These are phyloP conservation scores for Butyriboletus loyo DNA, from an alignment of 768 basidiomycete genomes.

Conservation along the genomic window DNA sequence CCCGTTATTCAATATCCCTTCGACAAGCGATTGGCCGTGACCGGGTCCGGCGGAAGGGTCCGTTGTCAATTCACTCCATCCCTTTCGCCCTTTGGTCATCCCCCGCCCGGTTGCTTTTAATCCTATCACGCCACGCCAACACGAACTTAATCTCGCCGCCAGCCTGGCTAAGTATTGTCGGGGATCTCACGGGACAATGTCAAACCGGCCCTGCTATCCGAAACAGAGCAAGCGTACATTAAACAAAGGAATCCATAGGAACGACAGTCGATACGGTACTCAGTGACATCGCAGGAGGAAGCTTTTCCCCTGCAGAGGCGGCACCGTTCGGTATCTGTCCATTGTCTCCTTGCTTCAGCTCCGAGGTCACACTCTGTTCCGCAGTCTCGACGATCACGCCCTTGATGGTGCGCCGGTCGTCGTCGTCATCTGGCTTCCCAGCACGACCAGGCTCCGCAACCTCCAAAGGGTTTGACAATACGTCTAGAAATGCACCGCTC, in stretches of 20 bases:
- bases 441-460: neutral
- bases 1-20: neutral
- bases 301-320: conserved; percentile 23
- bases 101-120: conserved; percentile 4
- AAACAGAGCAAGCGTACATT: conserved; percentile 5
- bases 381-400: conserved; percentile 24
- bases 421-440: conserved; percentile 31
- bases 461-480: conserved; percentile 6
- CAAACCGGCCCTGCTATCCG: neutral
- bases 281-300: conserved; percentile 9
- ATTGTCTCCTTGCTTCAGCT: conserved; percentile 11
- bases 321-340: conserved; percentile 6
- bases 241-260: conserved; percentile 20
- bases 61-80: conserved; percentile 17
- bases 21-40: conserved; percentile 8
- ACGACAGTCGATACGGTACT: conserved; percentile 16
- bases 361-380: conserved; percentile 8
- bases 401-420: conserved; percentile 43
- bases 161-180: neutral
- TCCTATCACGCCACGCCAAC: conserved; percentile 9
- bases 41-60: conserved; percentile 21
- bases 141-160: conserved; percentile 5
- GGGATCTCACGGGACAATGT: conserved; percentile 6
- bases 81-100: conserved; percentile 24
- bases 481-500: conserved; percentile 11